Percentiles rank a stretch among this genome's conserved stretches.
phyloP scores from a whole-genome alignment of 768 basidiomycete genomes.

The Xerocomellus dryophilus region DNA sequence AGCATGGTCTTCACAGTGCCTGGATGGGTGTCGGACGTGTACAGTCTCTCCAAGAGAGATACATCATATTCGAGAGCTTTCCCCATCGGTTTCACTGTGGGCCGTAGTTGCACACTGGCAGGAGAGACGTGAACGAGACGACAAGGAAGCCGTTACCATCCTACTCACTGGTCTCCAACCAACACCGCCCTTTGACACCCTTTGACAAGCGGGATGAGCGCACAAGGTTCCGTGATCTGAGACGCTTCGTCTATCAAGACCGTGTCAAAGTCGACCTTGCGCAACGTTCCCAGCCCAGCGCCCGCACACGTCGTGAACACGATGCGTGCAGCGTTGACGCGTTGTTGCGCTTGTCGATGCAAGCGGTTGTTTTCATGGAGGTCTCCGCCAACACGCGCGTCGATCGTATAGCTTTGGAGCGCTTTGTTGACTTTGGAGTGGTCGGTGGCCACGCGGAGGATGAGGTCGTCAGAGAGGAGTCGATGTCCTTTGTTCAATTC shows the following conservation, averaged over 20 bases:
- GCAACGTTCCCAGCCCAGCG: constrained; percentile 56
- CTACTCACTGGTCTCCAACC: constrained; percentile 67
- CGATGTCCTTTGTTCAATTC: constrained; percentile 41
- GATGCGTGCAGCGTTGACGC: constrained; percentile 53
- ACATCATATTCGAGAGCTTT: constrained; percentile 55
- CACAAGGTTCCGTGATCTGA: constrained; percentile 64
- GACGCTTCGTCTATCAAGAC: constrained; percentile 70
- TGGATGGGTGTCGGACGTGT: constrained; percentile 33
- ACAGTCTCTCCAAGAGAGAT: constrained; percentile 61
- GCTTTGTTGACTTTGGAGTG: constrained; percentile 56
- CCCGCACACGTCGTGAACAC: constrained; percentile 68
- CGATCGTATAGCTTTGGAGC: constrained; percentile 58
- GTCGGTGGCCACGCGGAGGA: constrained; percentile 69
- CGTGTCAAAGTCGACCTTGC: constrained; percentile 55
- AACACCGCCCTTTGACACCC: constrained; percentile 55
- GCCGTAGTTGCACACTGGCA: constrained; percentile 61
- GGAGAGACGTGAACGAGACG: neutral
- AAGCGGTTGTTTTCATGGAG: constrained; percentile 56
- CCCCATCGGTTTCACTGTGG: constrained; percentile 59
- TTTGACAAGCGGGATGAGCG: constrained; percentile 66
- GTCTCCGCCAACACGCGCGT: constrained; percentile 58
- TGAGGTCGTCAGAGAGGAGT: constrained; percentile 51
- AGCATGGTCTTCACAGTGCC: constrained; percentile 59
- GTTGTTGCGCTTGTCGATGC: constrained; percentile 55
- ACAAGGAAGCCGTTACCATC: neutral